A percentile compares a stretch with the other conserved stretches of the same genome.
Conservation (phyloP, 179 eudicot genomes). For the Vitellaria paradoxa region DNA sequence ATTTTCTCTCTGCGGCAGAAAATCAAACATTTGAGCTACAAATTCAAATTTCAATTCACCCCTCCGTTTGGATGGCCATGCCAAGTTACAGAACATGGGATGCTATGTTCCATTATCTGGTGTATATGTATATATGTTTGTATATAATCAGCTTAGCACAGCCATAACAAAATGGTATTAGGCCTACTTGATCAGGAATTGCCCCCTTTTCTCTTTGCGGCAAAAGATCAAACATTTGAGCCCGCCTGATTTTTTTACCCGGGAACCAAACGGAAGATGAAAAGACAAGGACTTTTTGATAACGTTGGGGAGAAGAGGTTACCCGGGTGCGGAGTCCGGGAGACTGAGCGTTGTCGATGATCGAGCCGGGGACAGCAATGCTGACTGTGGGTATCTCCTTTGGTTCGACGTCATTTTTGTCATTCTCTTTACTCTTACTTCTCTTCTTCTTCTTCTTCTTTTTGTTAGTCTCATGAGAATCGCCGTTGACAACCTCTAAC, state of each 20-base stretch:
- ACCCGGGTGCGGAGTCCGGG: constrained; percentile 92
- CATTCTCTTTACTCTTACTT: constrained; percentile 4
- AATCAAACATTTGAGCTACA: constrained; percentile 1
- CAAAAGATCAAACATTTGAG: background rate
- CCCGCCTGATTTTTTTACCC: background rate
- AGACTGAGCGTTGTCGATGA: constrained; percentile 87
- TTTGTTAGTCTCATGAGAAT: constrained; percentile 14
- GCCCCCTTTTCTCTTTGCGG: background rate
- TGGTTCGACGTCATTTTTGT: background rate
- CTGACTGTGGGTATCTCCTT: constrained; percentile 52
- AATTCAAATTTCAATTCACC: background rate
- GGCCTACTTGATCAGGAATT: background rate
- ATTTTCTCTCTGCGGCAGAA: background rate
- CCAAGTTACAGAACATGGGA: background rate
- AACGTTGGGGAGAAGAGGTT: constrained; percentile 6
- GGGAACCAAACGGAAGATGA: background rate
- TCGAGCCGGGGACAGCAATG: constrained; percentile 78
- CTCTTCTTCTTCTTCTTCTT: constrained; percentile 22
- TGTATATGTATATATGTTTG: no score
- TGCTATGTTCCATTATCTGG: background rate
- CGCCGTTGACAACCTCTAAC: constrained; percentile 17
- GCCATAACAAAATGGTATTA: background rate
- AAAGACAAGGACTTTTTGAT: background rate
- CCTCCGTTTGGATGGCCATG: constrained; percentile 4
- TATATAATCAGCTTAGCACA: background rate